Percentiles rank a stretch among this genome's conserved stretches.
Evolutionary conservation across 306 rosid genomes (phyloP).

Genomic region (Potentilla sterilis): DNA sequence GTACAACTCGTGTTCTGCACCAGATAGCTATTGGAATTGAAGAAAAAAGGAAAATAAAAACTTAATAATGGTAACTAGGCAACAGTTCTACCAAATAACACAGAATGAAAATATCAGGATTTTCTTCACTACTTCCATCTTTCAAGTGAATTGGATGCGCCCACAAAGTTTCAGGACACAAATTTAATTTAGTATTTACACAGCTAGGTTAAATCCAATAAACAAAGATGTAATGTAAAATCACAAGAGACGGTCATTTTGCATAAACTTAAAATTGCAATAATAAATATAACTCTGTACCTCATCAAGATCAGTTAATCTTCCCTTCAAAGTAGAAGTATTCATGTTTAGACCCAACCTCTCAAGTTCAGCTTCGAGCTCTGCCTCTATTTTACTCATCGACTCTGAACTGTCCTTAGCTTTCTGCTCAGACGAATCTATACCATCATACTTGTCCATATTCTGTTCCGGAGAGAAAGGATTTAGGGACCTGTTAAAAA

Average conservation of each 20-base stretch:
- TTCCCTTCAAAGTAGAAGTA: conserved; percentile 44
- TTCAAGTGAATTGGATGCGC: background rate
- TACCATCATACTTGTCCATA: conserved; percentile 26
- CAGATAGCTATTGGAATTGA: background rate
- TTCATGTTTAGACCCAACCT: conserved; percentile 69
- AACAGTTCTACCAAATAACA: background rate
- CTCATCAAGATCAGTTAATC: conserved; percentile 59
- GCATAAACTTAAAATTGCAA: conserved; percentile 10
- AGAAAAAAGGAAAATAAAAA: background rate
- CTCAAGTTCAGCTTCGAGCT: conserved; percentile 98
- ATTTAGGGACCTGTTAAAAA: conserved; percentile 33
- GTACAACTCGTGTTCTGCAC: background rate
- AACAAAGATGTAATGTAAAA: background rate
- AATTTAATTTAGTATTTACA: background rate
- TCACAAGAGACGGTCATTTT: background rate
- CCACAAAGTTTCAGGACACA: background rate
- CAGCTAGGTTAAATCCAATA: background rate
- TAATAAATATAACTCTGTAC: conserved; percentile 33
- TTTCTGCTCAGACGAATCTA: conserved; percentile 40
- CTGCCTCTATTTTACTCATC: conserved; percentile 90
- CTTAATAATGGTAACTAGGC: background rate
- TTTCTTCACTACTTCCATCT: background rate
- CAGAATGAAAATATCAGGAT: background rate
- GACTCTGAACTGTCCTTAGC: conserved; percentile 57
- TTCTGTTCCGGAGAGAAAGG: conserved; percentile 45